Evolutionary conservation across 23 red algal genomes (phyloP), one percentile per base, ranked within the genome.

Genomic region (Pyropia yezoensis): DNA sequence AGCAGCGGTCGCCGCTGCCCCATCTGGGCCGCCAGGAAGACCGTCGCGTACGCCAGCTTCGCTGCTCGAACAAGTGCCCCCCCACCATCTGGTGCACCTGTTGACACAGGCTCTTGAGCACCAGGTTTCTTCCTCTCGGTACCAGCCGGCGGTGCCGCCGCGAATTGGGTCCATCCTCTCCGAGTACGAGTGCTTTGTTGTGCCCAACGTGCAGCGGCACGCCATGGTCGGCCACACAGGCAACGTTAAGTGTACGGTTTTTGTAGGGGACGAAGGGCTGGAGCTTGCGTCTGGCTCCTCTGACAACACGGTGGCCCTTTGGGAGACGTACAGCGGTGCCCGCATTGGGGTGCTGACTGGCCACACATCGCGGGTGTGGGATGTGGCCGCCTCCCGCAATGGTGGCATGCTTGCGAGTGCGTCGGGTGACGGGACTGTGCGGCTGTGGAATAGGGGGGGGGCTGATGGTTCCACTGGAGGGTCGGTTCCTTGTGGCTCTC

Each of bases 281-380:
- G 55, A 74, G 34, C 53, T 98, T 11, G 94, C 85, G 21, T 80
- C 80, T 18, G 94, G 94, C 29, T 91, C 86, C 6, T 80, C 79
- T 57, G 94, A 98, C 76, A 86, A 86, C 47, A 80, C 78, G 19
- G 72, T 88, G 14, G 77, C 74, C 18, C 34, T 91, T 11, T 98
- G 94, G 94, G 76, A 88, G 27, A 91, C 65, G 0, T 57, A 52
- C 27, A 75, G 54, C 39, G 77, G 73, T 49, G 19, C 59, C 14
- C 29, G 47, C 21, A 49, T 80, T 21, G 25, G 55, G 3, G 58
- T 73, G 70, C 65, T 98, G 30, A 55, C 69, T 20, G 94, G 86
- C 3, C 94, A 98, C 64, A 69, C 73, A 18, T 83, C 94, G 27
- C 74, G 94, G 33, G 68, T 98, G 18, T 98, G 94, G 94, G 94